phyloP scores from a whole-genome alignment of 2,329 filamentous ascomycete genomes.

The Canariomyces notabilis region DNA sequence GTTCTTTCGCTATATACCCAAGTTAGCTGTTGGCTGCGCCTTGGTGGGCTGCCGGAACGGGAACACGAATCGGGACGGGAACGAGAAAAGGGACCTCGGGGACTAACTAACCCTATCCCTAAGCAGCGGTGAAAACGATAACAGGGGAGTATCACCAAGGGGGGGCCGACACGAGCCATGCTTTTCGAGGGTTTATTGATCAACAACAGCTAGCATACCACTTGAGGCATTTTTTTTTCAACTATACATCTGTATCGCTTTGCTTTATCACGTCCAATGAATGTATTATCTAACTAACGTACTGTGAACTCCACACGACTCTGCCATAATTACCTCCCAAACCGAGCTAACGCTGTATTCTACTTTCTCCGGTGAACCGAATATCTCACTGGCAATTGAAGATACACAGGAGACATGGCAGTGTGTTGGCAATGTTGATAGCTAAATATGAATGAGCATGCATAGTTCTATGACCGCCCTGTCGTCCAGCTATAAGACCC shows the following conservation, averaged over 20 bases:
- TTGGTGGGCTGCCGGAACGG: constrained; percentile 10
- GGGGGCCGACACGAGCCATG: constrained; percentile 1
- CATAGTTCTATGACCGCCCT: constrained; percentile 3
- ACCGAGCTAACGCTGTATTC: background rate
- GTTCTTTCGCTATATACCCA: constrained; percentile 9
- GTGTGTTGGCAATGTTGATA: constrained; percentile 2
- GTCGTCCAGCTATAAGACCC: constrained; percentile 5
- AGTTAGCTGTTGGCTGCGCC: constrained; percentile 9
- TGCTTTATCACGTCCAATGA: background rate
- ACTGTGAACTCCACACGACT: background rate
- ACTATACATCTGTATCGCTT: constrained; percentile 2
- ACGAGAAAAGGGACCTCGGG: constrained; percentile 13
- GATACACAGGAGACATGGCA: background rate
- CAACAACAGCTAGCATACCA: constrained; percentile 3
- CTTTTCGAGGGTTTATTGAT: constrained; percentile 2
- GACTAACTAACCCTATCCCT: constrained; percentile 12
- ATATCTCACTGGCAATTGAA: too few species aligned
- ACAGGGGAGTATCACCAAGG: background rate
- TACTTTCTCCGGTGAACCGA: background rate
- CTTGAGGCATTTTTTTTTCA: background rate
- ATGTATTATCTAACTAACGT: constrained; percentile 6
- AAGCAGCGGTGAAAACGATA: constrained; percentile 8
- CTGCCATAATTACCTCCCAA: constrained; percentile 2
- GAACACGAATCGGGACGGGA: constrained; percentile 10
- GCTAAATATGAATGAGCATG: background rate